Conservation (phyloP, 768 basidiomycete species). For the Termitomyces sp. region DNA sequence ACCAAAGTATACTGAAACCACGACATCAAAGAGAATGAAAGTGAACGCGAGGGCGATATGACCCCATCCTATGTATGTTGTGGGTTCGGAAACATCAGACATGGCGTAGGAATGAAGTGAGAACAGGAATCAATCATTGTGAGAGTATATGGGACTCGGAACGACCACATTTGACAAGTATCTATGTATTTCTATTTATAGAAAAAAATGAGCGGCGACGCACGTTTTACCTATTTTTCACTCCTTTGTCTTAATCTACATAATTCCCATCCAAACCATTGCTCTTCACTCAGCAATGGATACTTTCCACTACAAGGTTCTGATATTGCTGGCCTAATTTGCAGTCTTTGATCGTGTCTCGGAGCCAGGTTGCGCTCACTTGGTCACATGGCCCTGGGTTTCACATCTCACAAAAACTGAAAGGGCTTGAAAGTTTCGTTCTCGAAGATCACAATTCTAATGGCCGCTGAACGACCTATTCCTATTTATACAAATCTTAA, state of each 20-base stretch:
- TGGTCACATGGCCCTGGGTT: constrained; percentile 1
- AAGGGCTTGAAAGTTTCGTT: not conserved
- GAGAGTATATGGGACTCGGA: not conserved
- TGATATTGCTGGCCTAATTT: not conserved
- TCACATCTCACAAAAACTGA: not conserved
- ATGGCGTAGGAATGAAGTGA: not conserved
- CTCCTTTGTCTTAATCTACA: not conserved
- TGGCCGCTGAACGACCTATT: constrained; percentile 54
- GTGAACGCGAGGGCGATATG: constrained; percentile 73
- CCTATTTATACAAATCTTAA: constrained; percentile 56
- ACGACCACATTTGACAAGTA: not conserved
- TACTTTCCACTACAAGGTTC: too few species aligned
- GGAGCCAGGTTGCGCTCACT: not conserved
- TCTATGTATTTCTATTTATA: not conserved
- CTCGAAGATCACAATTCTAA: constrained; percentile 14
- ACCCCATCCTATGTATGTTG: constrained; percentile 47
- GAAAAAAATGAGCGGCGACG: not conserved
- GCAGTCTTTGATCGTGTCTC: too few species aligned
- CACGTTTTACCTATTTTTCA: not conserved
- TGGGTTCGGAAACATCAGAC: constrained; percentile 6
- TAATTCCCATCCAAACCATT: too few species aligned
- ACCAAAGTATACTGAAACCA: constrained; percentile 57
- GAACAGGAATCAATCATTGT: not conserved
- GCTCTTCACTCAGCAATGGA: too few species aligned
- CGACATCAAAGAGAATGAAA: constrained; percentile 71